Evolutionary conservation across 2,329 filamentous ascomycete species (phyloP).

Genomic region (Botrytis fabae): DNA sequence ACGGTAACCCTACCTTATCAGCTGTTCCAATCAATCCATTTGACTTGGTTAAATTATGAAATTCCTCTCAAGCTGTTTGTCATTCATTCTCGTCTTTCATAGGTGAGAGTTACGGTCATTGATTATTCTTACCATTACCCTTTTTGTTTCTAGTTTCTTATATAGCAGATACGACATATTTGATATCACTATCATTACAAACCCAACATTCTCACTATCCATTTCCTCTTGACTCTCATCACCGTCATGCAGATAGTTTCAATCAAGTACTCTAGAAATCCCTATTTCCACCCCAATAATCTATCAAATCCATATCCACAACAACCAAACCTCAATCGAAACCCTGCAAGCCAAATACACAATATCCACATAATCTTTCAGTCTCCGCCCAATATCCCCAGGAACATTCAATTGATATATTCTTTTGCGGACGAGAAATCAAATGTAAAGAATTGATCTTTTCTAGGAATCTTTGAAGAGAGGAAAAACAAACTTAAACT

Average conservation of each 20-base stretch:
- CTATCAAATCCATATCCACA: neutral
- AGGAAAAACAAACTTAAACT: too few relatives aligned
- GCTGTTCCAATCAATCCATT: neutral
- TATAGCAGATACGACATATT: neutral
- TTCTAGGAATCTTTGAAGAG: too few relatives aligned
- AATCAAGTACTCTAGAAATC: neutral
- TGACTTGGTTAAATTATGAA: neutral
- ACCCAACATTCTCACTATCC: neutral
- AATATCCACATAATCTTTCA: neutral
- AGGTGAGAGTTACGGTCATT: neutral
- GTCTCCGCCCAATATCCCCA: neutral
- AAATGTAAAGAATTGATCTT: too few relatives aligned
- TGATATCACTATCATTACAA: neutral
- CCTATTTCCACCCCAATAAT: neutral
- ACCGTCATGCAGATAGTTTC: neutral
- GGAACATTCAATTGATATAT: too few relatives aligned
- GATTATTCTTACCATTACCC: neutral
- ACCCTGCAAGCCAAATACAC: neutral
- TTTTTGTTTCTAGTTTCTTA: neutral
- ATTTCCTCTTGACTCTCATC: neutral
- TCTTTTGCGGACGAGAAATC: too few relatives aligned
- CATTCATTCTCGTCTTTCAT: fast-evolving
- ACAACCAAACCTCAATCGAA: neutral
- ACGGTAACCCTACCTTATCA: too few relatives aligned
- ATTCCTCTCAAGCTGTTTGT: neutral